These are phyloP conservation scores for Sphaerostilbella broomeana DNA, from an alignment of 2,329 filamentous ascomycete genomes.

Conservation along the genomic window DNA sequence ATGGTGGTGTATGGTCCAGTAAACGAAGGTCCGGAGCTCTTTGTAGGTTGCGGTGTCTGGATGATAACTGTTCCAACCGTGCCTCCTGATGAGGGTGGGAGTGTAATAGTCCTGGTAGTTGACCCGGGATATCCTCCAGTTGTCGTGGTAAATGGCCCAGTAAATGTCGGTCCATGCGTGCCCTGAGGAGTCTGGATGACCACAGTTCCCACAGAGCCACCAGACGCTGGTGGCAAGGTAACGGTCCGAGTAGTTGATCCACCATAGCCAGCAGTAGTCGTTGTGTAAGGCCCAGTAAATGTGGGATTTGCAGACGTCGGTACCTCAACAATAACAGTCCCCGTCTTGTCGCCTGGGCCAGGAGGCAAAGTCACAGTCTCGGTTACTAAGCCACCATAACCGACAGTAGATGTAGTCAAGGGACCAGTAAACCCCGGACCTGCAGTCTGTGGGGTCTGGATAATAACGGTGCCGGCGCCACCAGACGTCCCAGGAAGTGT, in stretches of 20 bases:
- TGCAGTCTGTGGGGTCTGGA: neutral
- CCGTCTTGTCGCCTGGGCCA: neutral
- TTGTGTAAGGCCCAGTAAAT: slow-evolving; percentile 4
- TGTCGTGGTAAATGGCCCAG: slow-evolving; percentile 16
- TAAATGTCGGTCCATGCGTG: slow-evolving; percentile 8
- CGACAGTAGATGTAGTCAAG: slow-evolving; percentile 3
- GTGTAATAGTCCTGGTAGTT: slow-evolving; percentile 8
- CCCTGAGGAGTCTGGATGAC: slow-evolving; percentile 8
- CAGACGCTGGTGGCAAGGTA: neutral
- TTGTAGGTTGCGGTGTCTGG: neutral
- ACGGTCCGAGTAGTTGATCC: slow-evolving; percentile 4
- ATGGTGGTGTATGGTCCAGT: slow-evolving; percentile 10
- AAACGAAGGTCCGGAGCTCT: neutral
- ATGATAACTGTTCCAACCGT: neutral
- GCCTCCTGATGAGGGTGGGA: slow-evolving; percentile 3
- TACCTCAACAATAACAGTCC: slow-evolving; percentile 2
- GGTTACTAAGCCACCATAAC: neutral
- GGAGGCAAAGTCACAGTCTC: neutral
- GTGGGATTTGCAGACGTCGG: neutral
- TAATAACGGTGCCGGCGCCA: neutral
- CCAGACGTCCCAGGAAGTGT: neutral
- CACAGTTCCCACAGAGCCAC: slow-evolving; percentile 3
- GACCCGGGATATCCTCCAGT: slow-evolving; percentile 13
- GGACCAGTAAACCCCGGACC: slow-evolving; percentile 1
- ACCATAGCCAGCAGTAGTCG: slow-evolving; percentile 2